Conservation (phyloP, 2,329 filamentous ascomycete species). For the Arthrobotrys musiformis region DNA sequence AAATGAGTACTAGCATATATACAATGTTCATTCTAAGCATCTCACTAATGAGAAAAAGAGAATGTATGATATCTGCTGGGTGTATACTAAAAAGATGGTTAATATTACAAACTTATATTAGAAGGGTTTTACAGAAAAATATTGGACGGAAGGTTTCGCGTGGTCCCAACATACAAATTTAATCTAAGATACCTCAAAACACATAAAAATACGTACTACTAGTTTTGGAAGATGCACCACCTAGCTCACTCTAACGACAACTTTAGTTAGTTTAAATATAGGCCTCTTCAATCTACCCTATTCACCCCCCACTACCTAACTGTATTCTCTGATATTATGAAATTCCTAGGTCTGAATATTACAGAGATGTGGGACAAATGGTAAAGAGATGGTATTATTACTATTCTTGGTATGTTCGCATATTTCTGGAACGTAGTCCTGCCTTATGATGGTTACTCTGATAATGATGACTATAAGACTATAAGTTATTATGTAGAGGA, state of each 20-base stretch:
- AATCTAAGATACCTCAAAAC: not conserved
- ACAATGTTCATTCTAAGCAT: not conserved
- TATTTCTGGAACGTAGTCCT: not conserved
- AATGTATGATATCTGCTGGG: not conserved
- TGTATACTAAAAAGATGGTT: not conserved
- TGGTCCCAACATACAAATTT: not conserved
- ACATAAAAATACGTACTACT: not conserved
- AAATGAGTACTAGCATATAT: not conserved
- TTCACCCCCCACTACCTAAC: too few species aligned
- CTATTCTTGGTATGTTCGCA: not conserved
- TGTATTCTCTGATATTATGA: not conserved
- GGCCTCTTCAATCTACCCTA: too few species aligned
- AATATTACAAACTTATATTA: not conserved
- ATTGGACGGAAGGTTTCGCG: not conserved
- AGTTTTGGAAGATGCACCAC: not conserved
- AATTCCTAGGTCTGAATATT: not conserved
- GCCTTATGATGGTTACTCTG: not conserved
- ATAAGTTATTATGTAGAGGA: not conserved
- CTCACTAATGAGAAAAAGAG: not conserved
- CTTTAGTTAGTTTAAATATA: not conserved
- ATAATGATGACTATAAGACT: not conserved
- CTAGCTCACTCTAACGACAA: not conserved
- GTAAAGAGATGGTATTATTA: not conserved
- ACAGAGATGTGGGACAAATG: not conserved
- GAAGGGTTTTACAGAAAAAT: not conserved